These are phyloP conservation scores for Holtermannia corniformis DNA, from an alignment of 768 basidiomycete genomes.

Conservation along the genomic window DNA sequence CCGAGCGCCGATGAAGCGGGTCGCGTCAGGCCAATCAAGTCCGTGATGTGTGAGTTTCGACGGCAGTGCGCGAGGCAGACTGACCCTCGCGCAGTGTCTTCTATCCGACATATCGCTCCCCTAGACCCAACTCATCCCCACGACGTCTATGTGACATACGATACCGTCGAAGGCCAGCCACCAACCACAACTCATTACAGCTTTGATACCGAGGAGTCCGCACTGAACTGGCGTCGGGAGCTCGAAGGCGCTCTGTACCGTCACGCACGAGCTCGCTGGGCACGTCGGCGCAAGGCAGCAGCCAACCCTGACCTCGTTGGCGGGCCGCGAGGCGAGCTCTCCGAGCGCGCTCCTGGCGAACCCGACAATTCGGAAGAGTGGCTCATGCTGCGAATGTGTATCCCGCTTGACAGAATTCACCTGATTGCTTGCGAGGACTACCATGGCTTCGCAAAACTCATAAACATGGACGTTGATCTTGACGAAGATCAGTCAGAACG, in stretches of 20 bases:
- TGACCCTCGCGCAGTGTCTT: constrained; percentile 44
- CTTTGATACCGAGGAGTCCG: constrained; percentile 51
- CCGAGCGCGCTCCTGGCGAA: background rate
- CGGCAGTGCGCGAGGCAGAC: background rate
- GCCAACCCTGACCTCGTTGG: background rate
- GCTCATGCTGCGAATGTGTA: constrained; percentile 34
- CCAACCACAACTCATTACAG: constrained; percentile 43
- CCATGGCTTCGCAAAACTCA: constrained; percentile 34
- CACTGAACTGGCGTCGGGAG: constrained; percentile 32
- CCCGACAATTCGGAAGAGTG: constrained; percentile 25
- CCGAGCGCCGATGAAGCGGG: constrained; percentile 52
- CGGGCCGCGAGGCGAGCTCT: background rate
- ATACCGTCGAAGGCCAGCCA: constrained; percentile 25
- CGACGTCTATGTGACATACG: constrained; percentile 43
- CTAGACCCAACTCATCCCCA: constrained; percentile 47
- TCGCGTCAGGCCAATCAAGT: constrained; percentile 49
- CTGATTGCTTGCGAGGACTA: constrained; percentile 32
- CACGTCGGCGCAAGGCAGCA: background rate
- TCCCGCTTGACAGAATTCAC: constrained; percentile 35
- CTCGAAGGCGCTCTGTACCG: constrained; percentile 35
- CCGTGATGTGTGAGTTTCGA: constrained; percentile 47
- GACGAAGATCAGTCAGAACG: constrained; percentile 3
- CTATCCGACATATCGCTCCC: constrained; percentile 46
- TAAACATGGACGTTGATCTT: constrained; percentile 30
- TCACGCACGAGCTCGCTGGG: constrained; percentile 21